These are phyloP conservation scores for Aspergillus melleus DNA, from an alignment of 2,329 filamentous ascomycete species.

Conservation along the genomic window DNA sequence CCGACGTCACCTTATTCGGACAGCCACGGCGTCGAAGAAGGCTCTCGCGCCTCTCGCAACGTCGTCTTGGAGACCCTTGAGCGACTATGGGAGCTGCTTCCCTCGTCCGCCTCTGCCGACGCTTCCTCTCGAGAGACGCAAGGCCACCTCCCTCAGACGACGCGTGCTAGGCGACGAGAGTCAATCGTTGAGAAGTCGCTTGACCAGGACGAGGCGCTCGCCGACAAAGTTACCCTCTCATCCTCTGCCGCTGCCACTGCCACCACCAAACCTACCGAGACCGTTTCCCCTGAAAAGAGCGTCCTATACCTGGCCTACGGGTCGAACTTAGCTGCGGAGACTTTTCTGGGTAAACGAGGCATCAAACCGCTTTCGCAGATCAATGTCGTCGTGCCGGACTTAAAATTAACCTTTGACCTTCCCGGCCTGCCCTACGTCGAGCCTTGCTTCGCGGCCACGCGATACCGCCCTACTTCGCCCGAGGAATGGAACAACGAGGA, in stretches of 20 bases:
- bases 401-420: slow-evolving; percentile 81
- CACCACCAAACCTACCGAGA: not conserved
- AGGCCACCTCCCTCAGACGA: not conserved
- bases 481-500: slow-evolving; percentile 10
- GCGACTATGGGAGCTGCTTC: not conserved
- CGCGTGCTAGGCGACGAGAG: not conserved
- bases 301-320: slow-evolving; percentile 86
- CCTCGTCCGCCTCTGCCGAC: not conserved
- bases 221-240: not conserved
- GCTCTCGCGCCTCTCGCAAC: not conserved
- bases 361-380: slow-evolving; percentile 79
- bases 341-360: slow-evolving; percentile 73
- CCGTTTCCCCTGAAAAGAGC: slow-evolving; percentile 43
- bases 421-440: slow-evolving; percentile 83
- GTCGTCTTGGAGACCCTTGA: not conserved
- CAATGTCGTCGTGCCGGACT: slow-evolving; percentile 76
- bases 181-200: not conserved
- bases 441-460: slow-evolving; percentile 68
- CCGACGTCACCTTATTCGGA: not conserved
- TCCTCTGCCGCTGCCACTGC: not conserved
- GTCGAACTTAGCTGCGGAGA: slow-evolving; percentile 79
- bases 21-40: not conserved
- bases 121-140: not conserved
- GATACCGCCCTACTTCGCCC: not conserved
- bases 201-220: not conserved